Base-by-base conservation (phyloP, 345 rosid genomes). In the Eucalyptus melliodora region DNA sequence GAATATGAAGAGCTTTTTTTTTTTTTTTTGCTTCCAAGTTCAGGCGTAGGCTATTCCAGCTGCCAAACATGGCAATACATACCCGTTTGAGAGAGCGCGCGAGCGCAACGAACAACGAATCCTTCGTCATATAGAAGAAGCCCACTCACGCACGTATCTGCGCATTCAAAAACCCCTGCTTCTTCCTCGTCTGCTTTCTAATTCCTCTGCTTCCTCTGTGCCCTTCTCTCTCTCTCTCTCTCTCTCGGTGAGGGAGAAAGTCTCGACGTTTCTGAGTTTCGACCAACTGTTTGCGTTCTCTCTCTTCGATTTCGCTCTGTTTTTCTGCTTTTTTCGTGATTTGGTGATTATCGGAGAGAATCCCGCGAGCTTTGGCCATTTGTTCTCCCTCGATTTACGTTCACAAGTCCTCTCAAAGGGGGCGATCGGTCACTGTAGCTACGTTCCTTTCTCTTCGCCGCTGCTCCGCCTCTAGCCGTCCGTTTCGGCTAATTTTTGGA, bases 401-500 rank as follows among this genome's bases (percentile, higher is more conserved):
- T 50, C 51, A 50, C 51, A 50, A 50, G 51, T 1, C 0, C 51
- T 50, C 51, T 50, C 51, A 50, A 50, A 14, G 51, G 50, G 16
- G 51, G 1, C 50, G 50, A 50, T 50, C 51, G 16, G 51, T 50
- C 51, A 50, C 16, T 14, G 16, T 50, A 50, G 51, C 51, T 50
- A 1, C 51, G 51, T 1, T 50, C 1, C 51, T 5, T 9, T 65
- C 40, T 4, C 40, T 65, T 50, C 16, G 51, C 51, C 1, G 1
- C 16, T 50, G 51, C 51, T 14, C 16, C 51, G 51, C 1, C 51
- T 50, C 51, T 50, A 14, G 51, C 51, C 51, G 51, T 50, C 51
- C 51, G 51, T 50, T 50, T 50, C 51, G 6, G 16, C 51, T 50
- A 50, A 50, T 50, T 49, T 49, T 50, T 50, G 51, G 51, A 50